A percentile compares a stretch with the other conserved stretches of the same genome.
phyloP scores from a whole-genome alignment of 225 moss, liverwort and hornwort genomes.

The Marchantia polymorpha region DNA sequence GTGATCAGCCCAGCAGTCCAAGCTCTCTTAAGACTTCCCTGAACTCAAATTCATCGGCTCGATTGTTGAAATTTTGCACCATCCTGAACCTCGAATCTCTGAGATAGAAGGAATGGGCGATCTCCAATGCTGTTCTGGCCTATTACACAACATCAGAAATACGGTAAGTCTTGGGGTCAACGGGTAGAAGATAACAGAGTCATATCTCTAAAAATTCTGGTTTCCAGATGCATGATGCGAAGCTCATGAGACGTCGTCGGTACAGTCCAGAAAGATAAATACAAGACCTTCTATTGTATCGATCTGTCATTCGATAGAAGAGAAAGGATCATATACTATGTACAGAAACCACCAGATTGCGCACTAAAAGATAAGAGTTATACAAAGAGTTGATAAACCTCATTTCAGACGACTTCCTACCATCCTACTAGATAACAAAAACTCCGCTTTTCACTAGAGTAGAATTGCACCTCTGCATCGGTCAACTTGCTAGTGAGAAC shows the following conservation, averaged over 20 bases:
- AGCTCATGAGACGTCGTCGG: too few species aligned
- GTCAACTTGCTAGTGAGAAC: slow-evolving; percentile 91
- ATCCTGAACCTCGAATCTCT: slow-evolving; percentile 32
- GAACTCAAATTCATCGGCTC: slow-evolving; percentile 40
- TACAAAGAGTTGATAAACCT: too few species aligned
- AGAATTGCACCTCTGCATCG: slow-evolving; percentile 63
- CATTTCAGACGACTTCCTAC: too few species aligned
- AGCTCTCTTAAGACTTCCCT: slow-evolving; percentile 44
- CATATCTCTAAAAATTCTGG: too few species aligned
- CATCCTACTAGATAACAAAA: not conserved
- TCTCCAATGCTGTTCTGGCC: slow-evolving; percentile 37
- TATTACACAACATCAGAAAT: slow-evolving; percentile 2
- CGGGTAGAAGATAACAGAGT: too few species aligned
- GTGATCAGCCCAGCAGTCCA: slow-evolving; percentile 23
- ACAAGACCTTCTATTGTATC: too few species aligned
- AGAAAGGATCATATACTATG: too few species aligned
- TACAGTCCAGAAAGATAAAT: too few species aligned
- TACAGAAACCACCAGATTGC: too few species aligned
- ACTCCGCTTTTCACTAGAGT: not conserved
- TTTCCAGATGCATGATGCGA: too few species aligned
- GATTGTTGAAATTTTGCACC: slow-evolving; percentile 39
- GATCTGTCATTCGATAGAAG: too few species aligned
- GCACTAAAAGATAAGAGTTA: too few species aligned
- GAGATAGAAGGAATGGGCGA: slow-evolving; percentile 45
- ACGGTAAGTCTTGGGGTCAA: not conserved